phyloP scores from a whole-genome alignment of 1,284 basidiomycete genomes.

The Coriolopsis trogii region DNA sequence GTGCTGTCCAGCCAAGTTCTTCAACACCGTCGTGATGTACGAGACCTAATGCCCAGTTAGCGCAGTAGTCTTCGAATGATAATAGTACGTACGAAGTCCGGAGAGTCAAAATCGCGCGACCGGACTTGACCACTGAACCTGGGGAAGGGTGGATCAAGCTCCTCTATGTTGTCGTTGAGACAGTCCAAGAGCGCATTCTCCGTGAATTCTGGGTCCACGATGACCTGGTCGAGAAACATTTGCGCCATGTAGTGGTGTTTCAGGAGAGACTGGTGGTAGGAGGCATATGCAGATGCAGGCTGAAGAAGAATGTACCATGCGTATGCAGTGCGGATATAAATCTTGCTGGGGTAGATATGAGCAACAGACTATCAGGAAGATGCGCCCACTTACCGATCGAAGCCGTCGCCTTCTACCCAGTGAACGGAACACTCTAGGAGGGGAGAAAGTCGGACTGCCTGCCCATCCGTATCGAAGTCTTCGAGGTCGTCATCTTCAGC shows the following conservation, averaged over 20 bases:
- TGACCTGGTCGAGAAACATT: conserved; percentile 40
- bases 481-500: conserved; percentile 31
- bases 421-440: conserved; percentile 55
- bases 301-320: conserved; percentile 67
- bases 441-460: conserved; percentile 44
- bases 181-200: conserved; percentile 40
- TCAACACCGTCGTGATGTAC: conserved; percentile 11
- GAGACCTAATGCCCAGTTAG: conserved; percentile 4
- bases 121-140: too few species aligned
- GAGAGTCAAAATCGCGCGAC: too few species aligned
- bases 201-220: conserved; percentile 37
- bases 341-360: conserved; percentile 32
- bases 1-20: conserved; percentile 3
- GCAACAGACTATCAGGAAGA: background rate
- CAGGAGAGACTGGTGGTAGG: conserved; percentile 49
- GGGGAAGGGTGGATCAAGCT: too few species aligned
- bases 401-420: conserved; percentile 36
- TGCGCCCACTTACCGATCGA: conserved; percentile 39
- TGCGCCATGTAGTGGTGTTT: conserved; percentile 51
- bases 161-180: too few species aligned
- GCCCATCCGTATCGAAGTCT: conserved; percentile 20
- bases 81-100: conserved; percentile 40
- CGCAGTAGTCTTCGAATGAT: background rate
- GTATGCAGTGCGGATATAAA: conserved; percentile 43
- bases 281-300: conserved; percentile 47